A percentile compares a stretch with the other conserved stretches of the same genome.
Conservation (phyloP, 495 filamentous ascomycete species). For the Aspergillus asperescens region DNA sequence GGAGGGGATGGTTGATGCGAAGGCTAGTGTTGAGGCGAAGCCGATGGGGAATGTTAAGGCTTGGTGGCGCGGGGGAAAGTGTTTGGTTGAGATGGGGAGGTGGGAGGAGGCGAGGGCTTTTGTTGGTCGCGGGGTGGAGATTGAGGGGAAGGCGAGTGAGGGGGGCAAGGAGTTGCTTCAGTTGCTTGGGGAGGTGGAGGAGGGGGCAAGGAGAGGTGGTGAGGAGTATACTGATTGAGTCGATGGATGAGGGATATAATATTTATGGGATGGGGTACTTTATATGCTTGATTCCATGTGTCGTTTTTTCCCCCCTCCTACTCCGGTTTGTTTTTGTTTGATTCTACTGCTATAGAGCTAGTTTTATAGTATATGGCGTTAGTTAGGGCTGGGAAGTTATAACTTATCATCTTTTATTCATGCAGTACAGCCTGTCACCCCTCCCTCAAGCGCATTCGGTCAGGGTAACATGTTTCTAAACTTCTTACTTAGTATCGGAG, state of each 20-base stretch:
- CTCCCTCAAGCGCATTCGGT: too few relatives aligned
- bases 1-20: conserved; percentile 78
- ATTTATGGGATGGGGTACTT: neutral
- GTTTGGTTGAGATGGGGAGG: conserved; percentile 84
- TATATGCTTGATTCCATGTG: too few relatives aligned
- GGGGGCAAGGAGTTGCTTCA: conserved; percentile 54
- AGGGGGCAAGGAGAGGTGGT: conserved; percentile 24
- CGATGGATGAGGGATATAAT: neutral
- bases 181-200: conserved; percentile 66
- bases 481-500: too few relatives aligned
- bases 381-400: too few relatives aligned
- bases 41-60: conserved; percentile 82
- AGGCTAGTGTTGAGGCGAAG: conserved; percentile 85
- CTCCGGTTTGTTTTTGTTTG: too few relatives aligned
- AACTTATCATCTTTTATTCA: too few relatives aligned
- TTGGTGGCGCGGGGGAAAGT: conserved; percentile 82
- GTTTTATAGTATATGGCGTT: too few relatives aligned
- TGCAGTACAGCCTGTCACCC: too few relatives aligned
- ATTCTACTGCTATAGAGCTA: too few relatives aligned
- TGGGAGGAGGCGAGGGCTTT: conserved; percentile 75
- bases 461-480: too few relatives aligned
- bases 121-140: conserved; percentile 68
- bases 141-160: conserved; percentile 69
- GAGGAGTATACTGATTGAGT: too few relatives aligned
- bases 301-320: too few relatives aligned